Base-by-base conservation (phyloP, 352 stramenopile species). In the Phytopythium oedochilum region DNA sequence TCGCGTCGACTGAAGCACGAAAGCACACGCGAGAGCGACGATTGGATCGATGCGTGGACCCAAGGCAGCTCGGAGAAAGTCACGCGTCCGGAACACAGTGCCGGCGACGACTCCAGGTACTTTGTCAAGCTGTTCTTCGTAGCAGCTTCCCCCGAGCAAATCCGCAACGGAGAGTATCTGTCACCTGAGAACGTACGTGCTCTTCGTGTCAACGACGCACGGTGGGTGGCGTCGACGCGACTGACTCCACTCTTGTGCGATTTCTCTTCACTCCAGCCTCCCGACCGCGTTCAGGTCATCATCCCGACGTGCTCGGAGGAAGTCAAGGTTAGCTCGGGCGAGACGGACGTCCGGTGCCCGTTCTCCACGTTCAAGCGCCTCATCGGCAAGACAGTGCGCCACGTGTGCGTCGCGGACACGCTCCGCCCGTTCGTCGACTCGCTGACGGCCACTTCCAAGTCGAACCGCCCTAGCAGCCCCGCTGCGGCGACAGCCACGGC, bases 81-180 rank as follows among this genome's bases (percentile, higher is more conserved):
- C 10, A 20, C 15, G 4, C 14, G n/a, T 25, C n/a, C 15, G 26
- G 9, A 34, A 5, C 18, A 2, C 44, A 51, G 14, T 28, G 5
- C 23, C 5, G 22, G 14, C 23, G 51, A 63, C 12, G 53, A 61
- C n/a, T 71, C 64, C 40, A 60, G 68, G 46, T 83, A 78, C 48
- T 89, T 77, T 59, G 70, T 92, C 47, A 82, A 92, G 42, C 55
- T 76, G 29, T 92, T 75, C 57, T 92, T 92, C 42, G 68, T 92
- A 32, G 66, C 78, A 0, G 82, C 82, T 34, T 83, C 78, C 15
- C 82, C 82, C 25, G 54, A 78, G 36, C 82, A 92, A 62, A 92
- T 92, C 70, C 78, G 82, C 51, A 59, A 80, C 29, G 77, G 65
- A 23, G 68, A 87, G 26, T 43, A 66, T n/a, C 68, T 92, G 9